These are phyloP conservation scores for Apiotrichum akiyoshidainum DNA, from an alignment of 1,284 basidiomycete species.

Conservation along the genomic window DNA sequence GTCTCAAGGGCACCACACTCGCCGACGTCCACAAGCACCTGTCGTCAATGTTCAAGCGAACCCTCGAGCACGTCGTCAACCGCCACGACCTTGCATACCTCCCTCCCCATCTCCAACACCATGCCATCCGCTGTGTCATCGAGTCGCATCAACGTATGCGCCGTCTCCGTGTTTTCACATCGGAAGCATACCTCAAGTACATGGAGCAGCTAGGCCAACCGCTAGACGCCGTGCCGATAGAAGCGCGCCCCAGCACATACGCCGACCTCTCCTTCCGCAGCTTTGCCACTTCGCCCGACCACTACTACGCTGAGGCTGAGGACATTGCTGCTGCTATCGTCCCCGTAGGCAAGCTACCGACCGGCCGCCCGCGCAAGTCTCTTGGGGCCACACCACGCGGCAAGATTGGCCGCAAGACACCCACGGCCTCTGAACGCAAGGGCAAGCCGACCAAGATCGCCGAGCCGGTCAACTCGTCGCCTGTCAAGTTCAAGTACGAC, in stretches of 20 bases:
- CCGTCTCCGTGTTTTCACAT: conserved; percentile 32
- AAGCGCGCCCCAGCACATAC: conserved; percentile 27
- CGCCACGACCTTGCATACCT: conserved; percentile 28
- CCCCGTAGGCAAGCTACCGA: conserved; percentile 3
- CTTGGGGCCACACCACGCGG: neutral
- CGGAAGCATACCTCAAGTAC: conserved; percentile 25
- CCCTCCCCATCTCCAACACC: conserved; percentile 31
- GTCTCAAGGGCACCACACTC: conserved; percentile 25
- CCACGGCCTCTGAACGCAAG: neutral
- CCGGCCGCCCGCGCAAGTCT: neutral
- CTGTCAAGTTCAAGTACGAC: conserved; percentile 22
- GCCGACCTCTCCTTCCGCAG: conserved; percentile 21
- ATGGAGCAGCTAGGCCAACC: conserved; percentile 24
- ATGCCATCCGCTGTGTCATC: conserved; percentile 29
- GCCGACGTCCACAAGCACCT: conserved; percentile 24
- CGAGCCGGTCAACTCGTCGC: neutral
- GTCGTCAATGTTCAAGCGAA: conserved; percentile 29
- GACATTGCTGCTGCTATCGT: conserved; percentile 2
- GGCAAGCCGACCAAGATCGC: conserved; percentile 2
- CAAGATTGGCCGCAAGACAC: neutral
- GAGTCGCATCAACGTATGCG: conserved; percentile 37
- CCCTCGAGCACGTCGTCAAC: conserved; percentile 35
- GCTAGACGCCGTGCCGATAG: conserved; percentile 16
- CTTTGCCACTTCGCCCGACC: conserved; percentile 7
- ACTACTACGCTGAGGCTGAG: conserved; percentile 9